Evolutionary conservation across 2,329 filamentous ascomycete genomes (phyloP).

Genomic region (Aspergillus sp.): DNA sequence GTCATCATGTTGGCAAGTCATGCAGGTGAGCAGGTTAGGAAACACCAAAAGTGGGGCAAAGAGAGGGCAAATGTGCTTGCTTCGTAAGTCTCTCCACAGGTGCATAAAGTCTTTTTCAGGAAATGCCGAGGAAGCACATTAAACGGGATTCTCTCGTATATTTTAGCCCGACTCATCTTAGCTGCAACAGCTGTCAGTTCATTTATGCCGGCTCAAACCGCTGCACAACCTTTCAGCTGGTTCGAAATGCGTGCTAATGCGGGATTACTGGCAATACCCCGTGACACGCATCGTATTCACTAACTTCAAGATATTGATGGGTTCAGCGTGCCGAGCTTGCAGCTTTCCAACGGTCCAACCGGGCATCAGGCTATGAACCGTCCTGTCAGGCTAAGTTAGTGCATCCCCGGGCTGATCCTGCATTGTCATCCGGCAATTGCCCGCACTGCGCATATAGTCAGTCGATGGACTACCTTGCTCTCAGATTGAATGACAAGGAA

Average conservation of each 20-base stretch:
- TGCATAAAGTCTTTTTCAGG: neutral
- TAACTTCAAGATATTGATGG: neutral
- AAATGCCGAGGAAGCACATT: neutral
- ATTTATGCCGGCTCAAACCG: neutral
- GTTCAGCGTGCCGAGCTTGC: neutral
- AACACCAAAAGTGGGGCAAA: neutral
- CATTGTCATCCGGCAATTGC: neutral
- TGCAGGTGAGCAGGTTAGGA: neutral
- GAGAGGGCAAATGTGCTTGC: neutral
- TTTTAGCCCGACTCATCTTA: conserved; percentile 2
- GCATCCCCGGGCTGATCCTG: neutral
- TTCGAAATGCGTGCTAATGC: no score
- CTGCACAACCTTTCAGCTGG: neutral
- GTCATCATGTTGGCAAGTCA: neutral
- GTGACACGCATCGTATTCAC: neutral
- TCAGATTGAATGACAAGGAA: neutral
- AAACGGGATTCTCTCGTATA: neutral
- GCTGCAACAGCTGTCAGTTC: neutral
- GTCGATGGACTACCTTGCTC: neutral
- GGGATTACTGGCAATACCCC: no score
- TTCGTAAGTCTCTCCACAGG: neutral
- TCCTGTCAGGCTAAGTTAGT: neutral
- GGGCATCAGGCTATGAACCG: neutral
- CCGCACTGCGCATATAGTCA: no score
- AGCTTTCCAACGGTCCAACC: neutral